Base-by-base conservation (phyloP, 1,139 yeast species). In the Candida sp. region DNA sequence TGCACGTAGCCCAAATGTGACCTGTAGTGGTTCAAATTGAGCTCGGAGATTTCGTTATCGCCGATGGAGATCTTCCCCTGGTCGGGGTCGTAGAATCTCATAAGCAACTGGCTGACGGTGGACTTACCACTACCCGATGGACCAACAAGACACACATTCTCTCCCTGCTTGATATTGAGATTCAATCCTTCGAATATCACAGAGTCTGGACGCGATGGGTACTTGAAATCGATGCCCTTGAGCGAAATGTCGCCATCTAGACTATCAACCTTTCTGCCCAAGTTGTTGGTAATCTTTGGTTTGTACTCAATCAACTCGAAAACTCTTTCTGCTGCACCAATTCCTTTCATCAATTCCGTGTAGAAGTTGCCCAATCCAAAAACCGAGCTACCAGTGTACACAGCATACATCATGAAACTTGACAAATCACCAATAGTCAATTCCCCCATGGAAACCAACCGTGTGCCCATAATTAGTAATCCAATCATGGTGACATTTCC, bases 101-200 rank as follows among this genome's bases (percentile, higher is more conserved):
- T 70, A 50, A 94, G 67, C 50, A 94, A 71, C 31, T 94, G 90
- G 1, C 96, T 85, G 37, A 94, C 86, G 0, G 98, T 93, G 1
- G 97, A 90, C 68, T 94, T 94, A 32, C 98, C 99, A 56, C 96
- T 85, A 17, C 99, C 98, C 3, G 97, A 89, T 4, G 98, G 98
- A 0, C 98, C 99, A 11, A 93, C 98, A 58, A 94, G 84, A 67
- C 98, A 93, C 11, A 93, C 91, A 61, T 91, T 91, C 49, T 94
- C 88, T 2, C 98, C 98, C 17, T 90, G 81, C 39, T 83, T 83
- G 53, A 94, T 88, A 23, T 77, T 80, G 61, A 93, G 81, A 50
- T 84, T 78, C 48, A 93, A 65, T 30, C 83, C 78, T 38, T 80
- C 76, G 67, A 94, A 92, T 17, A 94, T 86, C 28, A 73, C 70